Percentiles rank a stretch among this genome's conserved stretches.
Evolutionary conservation across 2,329 filamentous ascomycete species (phyloP).

Genomic region (Orbilia quercus): DNA sequence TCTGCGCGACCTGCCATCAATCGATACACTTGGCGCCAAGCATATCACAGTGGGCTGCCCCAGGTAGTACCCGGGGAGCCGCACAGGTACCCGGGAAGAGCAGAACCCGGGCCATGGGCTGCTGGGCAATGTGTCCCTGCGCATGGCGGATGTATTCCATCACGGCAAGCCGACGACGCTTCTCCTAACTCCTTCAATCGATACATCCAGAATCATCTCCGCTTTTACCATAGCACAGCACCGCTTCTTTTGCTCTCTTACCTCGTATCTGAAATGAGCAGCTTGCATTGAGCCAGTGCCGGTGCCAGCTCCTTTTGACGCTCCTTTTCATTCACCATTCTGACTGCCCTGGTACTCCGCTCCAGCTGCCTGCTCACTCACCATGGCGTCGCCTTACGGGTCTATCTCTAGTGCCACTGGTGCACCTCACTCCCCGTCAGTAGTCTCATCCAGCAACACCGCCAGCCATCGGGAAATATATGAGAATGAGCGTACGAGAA

Average conservation of each 20-base stretch:
- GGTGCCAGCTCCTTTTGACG: too few species aligned
- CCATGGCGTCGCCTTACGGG: conserved; percentile 49
- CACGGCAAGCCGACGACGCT: neutral
- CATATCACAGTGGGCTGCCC: too few species aligned
- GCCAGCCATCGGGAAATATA: conserved; percentile 72
- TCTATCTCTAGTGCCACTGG: conserved; percentile 45
- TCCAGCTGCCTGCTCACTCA: neutral
- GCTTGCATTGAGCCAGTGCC: neutral
- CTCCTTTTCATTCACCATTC: neutral
- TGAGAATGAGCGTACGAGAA: conserved; percentile 94
- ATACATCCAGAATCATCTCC: conserved; percentile 1
- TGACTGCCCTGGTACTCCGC: neutral
- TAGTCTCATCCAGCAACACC: conserved; percentile 49
- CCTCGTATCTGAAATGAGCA: conserved; percentile 19
- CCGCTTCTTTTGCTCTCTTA: neutral
- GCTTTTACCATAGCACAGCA: neutral
- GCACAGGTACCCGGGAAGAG: too few species aligned
- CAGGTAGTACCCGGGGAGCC: too few species aligned
- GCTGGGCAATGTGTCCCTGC: neutral
- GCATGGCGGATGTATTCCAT: conserved; percentile 1
- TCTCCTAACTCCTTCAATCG: conserved; percentile 11
- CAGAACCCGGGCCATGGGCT: too few species aligned
- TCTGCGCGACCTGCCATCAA: conserved; percentile 8
- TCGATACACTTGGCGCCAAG: conserved; percentile 11
- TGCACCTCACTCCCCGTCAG: conserved; percentile 52